phyloP scores from a whole-genome alignment of 805 yeast species.

The Yamadazyma takamatsuzukensis region DNA sequence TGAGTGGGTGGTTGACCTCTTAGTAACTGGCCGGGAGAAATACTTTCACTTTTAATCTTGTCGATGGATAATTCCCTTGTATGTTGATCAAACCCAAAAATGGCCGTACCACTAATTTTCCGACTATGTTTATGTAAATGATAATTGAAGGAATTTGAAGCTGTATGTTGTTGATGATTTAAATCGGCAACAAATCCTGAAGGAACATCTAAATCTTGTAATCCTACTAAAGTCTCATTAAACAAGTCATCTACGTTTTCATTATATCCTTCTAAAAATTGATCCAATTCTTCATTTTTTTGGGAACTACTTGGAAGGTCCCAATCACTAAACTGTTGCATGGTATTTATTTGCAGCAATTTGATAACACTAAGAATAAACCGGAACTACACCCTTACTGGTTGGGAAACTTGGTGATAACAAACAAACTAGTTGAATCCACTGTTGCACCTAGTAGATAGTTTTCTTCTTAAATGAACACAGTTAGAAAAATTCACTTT shows the following conservation, averaged over 20 bases:
- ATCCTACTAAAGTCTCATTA: constrained; percentile 50
- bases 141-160: constrained; percentile 11
- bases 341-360: too few species aligned
- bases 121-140: constrained; percentile 46
- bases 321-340: constrained; percentile 27
- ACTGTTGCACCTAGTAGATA: too few species aligned
- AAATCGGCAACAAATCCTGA: constrained; percentile 31
- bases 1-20: constrained; percentile 5
- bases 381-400: too few species aligned
- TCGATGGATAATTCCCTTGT: constrained; percentile 61
- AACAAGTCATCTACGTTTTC: constrained; percentile 55
- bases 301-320: constrained; percentile 28
- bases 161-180: constrained; percentile 11
- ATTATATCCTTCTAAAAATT: constrained; percentile 36
- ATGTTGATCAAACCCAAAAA: constrained; percentile 70
- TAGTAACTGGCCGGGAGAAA: constrained; percentile 33
- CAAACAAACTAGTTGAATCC: too few species aligned
- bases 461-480: too few species aligned
- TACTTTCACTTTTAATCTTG: constrained; percentile 18
- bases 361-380: too few species aligned
- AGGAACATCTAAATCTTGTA: constrained; percentile 66
- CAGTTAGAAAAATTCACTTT: too few species aligned
- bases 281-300: constrained; percentile 54
- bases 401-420: too few species aligned
- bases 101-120: constrained; percentile 74